Conservation (phyloP, 2,329 filamentous ascomycete species). For the Verticillium albo-atrum region DNA sequence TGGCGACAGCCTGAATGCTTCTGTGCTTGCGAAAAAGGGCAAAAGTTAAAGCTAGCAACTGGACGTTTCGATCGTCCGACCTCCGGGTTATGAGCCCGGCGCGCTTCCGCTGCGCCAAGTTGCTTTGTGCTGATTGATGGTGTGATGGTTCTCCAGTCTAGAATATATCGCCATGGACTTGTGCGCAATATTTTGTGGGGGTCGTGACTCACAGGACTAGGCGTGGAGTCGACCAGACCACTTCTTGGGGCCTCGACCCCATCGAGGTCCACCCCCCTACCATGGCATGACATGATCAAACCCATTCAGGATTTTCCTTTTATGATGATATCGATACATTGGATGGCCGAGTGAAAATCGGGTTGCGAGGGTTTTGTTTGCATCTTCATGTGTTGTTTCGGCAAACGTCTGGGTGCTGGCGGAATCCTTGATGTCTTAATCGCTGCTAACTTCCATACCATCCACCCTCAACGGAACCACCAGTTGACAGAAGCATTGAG, state of each 20-base stretch:
- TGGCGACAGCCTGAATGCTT: neutral
- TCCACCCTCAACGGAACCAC: conserved; percentile 34
- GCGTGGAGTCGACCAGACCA: neutral
- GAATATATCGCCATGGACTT: neutral
- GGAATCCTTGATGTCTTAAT: neutral
- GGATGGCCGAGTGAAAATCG: neutral
- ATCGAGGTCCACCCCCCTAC: neutral
- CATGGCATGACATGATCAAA: neutral
- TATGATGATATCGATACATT: neutral
- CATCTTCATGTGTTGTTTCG: neutral
- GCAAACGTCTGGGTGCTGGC: neutral
- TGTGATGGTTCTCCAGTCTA: neutral
- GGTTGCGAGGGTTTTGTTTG: neutral
- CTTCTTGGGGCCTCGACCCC: neutral
- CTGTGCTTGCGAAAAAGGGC: neutral
- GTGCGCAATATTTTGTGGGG: neutral
- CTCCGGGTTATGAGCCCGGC: conserved; percentile 15
- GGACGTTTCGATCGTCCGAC: conserved; percentile 10
- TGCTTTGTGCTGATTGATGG: conserved; percentile 1
- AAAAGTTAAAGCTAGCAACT: neutral
- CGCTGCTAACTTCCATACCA: neutral
- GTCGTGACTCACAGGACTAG: neutral
- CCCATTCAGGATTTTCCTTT: neutral
- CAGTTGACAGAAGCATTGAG: conserved; percentile 40
- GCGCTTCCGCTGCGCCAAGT: conserved; percentile 12